Base-by-base conservation (phyloP, 495 filamentous ascomycete species). In the Hypoxylon crocopeplum region DNA sequence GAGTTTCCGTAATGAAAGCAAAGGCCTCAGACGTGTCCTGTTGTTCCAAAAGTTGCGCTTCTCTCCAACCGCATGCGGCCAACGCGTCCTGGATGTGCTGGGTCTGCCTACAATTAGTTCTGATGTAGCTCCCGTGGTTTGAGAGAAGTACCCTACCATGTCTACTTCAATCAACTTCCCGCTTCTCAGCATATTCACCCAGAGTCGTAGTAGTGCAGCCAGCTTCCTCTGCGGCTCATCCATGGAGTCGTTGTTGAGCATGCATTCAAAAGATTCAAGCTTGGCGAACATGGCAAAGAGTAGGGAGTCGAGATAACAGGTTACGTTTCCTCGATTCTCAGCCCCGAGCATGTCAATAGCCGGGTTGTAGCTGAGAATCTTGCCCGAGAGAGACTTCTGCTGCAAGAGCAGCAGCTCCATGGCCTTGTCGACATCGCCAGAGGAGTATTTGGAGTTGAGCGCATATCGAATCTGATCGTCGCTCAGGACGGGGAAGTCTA, bases 11-110 rank as follows among this genome's bases (percentile, higher is more conserved):
- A 44, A 98, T 91, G 72, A 97, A 97, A 0, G 86, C 88, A 69
- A 97, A 98, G 1, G 93, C 93, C 70, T 98, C 94, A 0, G 94
- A 97, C 1, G 88, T 87, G 72, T 98, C 94, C 66, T 98, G 94
- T 70, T 98, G 94, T 50, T 82, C 79, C 21, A 90, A 66, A 34
- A 81, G 75, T 12, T 81, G 81, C 29, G 93, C 93, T 40, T 96
- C 93, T 66, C 83, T 77, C 94, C 94, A 98, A 17, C 94, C 94
- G 71, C 93, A 97, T 25, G 84, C 86, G n/a, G 88, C 85, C 10
- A 98, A 74, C 1, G 92, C 79, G 15, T 91, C 82, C 71, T 97
- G 93, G 12, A 98, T 77, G 56, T 91, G 82, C 67, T 87, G 79
- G 11, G 91, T 95, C 92, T 96, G 64, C 7, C 7, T 19, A 36